Evolutionary conservation across 495 filamentous ascomycete species (phyloP).

Genomic region (Pseudoneurospora amorphoporcata): DNA sequence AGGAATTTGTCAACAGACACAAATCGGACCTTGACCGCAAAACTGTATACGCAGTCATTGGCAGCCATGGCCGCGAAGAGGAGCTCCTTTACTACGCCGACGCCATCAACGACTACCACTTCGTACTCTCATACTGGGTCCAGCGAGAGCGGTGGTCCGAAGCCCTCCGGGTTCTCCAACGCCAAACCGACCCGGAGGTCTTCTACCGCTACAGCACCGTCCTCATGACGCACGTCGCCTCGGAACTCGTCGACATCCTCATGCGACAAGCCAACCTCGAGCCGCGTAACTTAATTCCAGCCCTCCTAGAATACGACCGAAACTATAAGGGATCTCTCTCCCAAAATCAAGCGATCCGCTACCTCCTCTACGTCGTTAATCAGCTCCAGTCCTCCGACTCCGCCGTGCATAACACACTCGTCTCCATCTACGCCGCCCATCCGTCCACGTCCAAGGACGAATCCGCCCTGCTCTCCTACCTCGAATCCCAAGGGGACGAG

Average conservation of each 20-base stretch:
- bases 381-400: slow-evolving; percentile 71
- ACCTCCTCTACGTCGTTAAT: slow-evolving; percentile 87
- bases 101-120: slow-evolving; percentile 80
- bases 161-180: slow-evolving; percentile 75
- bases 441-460: slow-evolving; percentile 68
- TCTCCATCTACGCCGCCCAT: slow-evolving; percentile 90
- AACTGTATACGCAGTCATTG: slow-evolving; percentile 91
- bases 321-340: slow-evolving; percentile 48
- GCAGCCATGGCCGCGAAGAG: slow-evolving; percentile 86
- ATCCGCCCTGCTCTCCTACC: slow-evolving; percentile 72
- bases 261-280: slow-evolving; percentile 89
- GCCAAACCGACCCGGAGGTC: slow-evolving; percentile 80
- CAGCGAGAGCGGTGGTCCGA: slow-evolving; percentile 93
- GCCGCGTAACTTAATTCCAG: slow-evolving; percentile 80
- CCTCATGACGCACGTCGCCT: slow-evolving; percentile 79
- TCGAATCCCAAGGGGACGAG: slow-evolving; percentile 58
- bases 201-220: slow-evolving; percentile 95
- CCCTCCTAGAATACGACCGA: slow-evolving; percentile 85
- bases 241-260: slow-evolving; percentile 80
- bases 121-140: slow-evolving; percentile 93
- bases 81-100: slow-evolving; percentile 88
- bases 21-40: slow-evolving; percentile 79
- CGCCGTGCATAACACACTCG: slow-evolving; percentile 94
- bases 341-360: slow-evolving; percentile 90
- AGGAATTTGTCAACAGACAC: slow-evolving; percentile 75